These are phyloP conservation scores for Nakazawaea wyomingensis DNA, from an alignment of 805 yeast genomes.

Conservation along the genomic window DNA sequence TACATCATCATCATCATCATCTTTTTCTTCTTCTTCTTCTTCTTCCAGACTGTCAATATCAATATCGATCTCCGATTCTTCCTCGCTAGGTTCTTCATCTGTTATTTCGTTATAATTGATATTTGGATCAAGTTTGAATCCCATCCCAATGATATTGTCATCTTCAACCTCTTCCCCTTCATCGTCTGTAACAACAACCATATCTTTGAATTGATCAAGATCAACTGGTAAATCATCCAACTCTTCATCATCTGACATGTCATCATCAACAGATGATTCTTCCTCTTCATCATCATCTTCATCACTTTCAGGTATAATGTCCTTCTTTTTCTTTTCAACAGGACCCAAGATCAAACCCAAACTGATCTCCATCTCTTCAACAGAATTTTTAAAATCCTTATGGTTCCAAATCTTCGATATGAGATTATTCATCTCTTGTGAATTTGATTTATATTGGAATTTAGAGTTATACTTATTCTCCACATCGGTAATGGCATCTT, in stretches of 20 bases:
- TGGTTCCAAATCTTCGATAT: conserved; percentile 45
- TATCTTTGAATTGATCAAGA: conserved; percentile 14
- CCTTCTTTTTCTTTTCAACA: conserved; percentile 22
- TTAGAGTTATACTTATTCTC: conserved; percentile 38
- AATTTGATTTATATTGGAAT: conserved; percentile 35
- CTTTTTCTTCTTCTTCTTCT: conserved; percentile 21
- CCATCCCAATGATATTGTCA: too few relatives aligned
- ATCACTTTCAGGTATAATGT: conserved; percentile 22
- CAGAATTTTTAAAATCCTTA: conserved; percentile 30
- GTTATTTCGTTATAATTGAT: conserved; percentile 56
- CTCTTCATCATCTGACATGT: conserved; percentile 19
- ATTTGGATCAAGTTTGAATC: conserved; percentile 25
- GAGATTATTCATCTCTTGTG: conserved; percentile 37
- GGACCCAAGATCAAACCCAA: conserved; percentile 24
- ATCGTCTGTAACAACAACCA: conserved; percentile 35
- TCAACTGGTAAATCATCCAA: conserved; percentile 18
- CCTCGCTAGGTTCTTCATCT: conserved; percentile 54
- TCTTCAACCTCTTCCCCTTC: conserved; percentile 36
- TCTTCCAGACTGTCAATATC: conserved; percentile 23
- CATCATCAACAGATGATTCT: conserved; percentile 16
- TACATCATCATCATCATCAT: conserved; percentile 9
- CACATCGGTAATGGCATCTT: conserved; percentile 25
- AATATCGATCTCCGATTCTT: conserved; percentile 11
- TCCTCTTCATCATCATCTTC: conserved; percentile 15
- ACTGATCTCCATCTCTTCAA: conserved; percentile 20